Conservation (phyloP, 1,284 basidiomycete genomes). For the Coniferiporia weirii region DNA sequence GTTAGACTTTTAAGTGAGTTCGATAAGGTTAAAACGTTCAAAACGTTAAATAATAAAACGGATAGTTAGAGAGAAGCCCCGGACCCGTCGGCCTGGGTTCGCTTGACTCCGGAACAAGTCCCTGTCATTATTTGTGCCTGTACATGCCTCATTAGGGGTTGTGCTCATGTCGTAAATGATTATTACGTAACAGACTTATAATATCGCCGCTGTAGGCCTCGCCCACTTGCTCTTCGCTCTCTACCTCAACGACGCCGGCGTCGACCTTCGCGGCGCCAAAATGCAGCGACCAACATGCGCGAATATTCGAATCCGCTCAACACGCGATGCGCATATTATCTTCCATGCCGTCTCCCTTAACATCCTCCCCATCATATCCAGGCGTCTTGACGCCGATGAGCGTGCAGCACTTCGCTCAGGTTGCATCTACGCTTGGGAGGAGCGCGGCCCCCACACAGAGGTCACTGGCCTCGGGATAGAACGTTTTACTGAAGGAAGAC, state of each 20-base stretch:
- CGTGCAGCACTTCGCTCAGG: conserved; percentile 36
- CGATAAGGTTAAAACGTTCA: background rate
- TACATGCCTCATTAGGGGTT: background rate
- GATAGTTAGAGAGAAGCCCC: background rate
- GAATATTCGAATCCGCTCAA: conserved; percentile 36
- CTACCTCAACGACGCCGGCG: conserved; percentile 13
- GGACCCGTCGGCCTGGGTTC: background rate
- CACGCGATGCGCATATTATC: conserved; percentile 38
- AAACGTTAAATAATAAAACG: background rate
- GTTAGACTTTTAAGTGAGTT: conserved; percentile 8
- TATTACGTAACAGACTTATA: conserved; percentile 6
- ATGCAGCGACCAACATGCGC: conserved; percentile 36
- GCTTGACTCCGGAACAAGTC: background rate
- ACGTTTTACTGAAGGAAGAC: conserved; percentile 38
- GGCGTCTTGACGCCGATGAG: conserved; percentile 39
- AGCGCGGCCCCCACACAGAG: conserved; percentile 34
- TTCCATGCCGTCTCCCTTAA: conserved; percentile 39
- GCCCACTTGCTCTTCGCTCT: background rate
- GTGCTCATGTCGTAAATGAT: background rate
- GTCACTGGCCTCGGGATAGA: conserved; percentile 37
- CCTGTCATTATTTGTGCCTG: background rate
- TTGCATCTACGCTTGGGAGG: conserved; percentile 41
- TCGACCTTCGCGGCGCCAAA: conserved; percentile 18
- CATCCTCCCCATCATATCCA: conserved; percentile 36
- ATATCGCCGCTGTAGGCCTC: background rate